These are phyloP conservation scores for Amanita pseudoporphyria DNA, from an alignment of 768 basidiomycete species.

Conservation along the genomic window DNA sequence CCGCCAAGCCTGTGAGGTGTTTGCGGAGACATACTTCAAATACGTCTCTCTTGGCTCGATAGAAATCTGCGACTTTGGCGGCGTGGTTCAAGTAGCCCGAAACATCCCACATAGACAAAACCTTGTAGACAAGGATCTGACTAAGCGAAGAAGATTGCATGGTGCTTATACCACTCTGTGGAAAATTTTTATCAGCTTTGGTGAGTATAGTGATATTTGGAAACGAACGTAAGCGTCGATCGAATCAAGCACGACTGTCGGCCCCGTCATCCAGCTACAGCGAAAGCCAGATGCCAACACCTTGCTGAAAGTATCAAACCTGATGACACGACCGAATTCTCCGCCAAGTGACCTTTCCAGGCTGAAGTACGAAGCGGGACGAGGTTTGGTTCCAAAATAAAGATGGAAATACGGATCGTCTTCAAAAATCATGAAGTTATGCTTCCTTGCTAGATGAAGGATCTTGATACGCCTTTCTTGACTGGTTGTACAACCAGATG, in stretches of 20 bases:
- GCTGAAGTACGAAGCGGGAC: conserved; percentile 69
- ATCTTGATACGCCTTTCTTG: conserved; percentile 58
- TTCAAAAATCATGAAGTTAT: conserved; percentile 76
- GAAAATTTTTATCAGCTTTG: not conserved
- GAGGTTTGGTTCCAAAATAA: conserved; percentile 55
- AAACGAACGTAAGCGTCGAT: conserved; percentile 56
- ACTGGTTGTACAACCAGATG: conserved; percentile 68
- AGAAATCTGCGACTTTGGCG: conserved; percentile 53
- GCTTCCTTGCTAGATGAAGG: conserved; percentile 53
- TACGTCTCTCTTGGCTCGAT: conserved; percentile 54
- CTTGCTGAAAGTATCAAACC: conserved; percentile 86
- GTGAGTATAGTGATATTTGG: not conserved
- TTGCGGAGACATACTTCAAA: conserved; percentile 63
- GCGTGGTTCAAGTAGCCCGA: conserved; percentile 62
- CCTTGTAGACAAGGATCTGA: conserved; percentile 45
- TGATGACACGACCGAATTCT: conserved; percentile 63
- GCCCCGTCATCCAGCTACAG: conserved; percentile 71
- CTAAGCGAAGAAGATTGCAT: conserved; percentile 50
- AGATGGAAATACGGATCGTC: conserved; percentile 74
- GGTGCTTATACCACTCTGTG: conserved; percentile 48
- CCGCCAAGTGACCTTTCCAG: conserved; percentile 53
- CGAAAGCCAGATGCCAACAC: conserved; percentile 64
- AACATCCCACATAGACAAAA: conserved; percentile 62
- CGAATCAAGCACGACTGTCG: conserved; percentile 49
- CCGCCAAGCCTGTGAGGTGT: conserved; percentile 63